phyloP scores from a whole-genome alignment of 805 yeast species.

The Komagataella pastoris region DNA sequence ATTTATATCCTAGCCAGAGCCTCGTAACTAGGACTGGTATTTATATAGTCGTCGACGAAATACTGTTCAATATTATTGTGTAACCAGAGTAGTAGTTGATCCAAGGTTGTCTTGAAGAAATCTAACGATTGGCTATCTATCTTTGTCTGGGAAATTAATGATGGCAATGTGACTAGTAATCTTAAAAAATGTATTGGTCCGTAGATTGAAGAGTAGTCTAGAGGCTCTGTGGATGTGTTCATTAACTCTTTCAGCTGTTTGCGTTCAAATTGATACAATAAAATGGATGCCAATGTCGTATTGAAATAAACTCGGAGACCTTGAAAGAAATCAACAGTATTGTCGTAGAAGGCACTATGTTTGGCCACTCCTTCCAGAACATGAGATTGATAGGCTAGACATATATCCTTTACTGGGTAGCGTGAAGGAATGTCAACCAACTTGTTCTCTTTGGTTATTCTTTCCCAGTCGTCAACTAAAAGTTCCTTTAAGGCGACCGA shows the following conservation, averaged over 20 bases:
- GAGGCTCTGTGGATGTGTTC: conserved; percentile 16
- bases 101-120: conserved; percentile 40
- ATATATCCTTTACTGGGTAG: conserved; percentile 37
- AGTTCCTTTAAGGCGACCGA: conserved; percentile 57
- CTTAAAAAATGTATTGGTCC: conserved; percentile 79
- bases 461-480: conserved; percentile 91
- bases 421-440: conserved; percentile 52
- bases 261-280: conserved; percentile 67
- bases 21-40: conserved; percentile 36
- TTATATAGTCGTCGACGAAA: conserved; percentile 31
- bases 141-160: conserved; percentile 60
- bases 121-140: conserved; percentile 69
- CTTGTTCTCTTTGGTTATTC: conserved; percentile 67
- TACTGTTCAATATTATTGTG: conserved; percentile 24
- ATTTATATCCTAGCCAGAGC: conserved; percentile 12
- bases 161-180: conserved; percentile 68
- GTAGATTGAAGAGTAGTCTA: conserved; percentile 33
- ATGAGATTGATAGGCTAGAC: conserved; percentile 29
- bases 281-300: conserved; percentile 49
- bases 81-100: conserved; percentile 38
- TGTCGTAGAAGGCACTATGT: conserved; percentile 31
- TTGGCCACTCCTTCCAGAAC: conserved; percentile 28
- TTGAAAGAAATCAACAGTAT: conserved; percentile 50
- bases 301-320: conserved; percentile 71
- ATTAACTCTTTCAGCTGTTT: conserved; percentile 50